These are phyloP conservation scores for Marchantia paleacea DNA, from an alignment of 225 moss, liverwort and hornwort genomes.

Conservation along the genomic window DNA sequence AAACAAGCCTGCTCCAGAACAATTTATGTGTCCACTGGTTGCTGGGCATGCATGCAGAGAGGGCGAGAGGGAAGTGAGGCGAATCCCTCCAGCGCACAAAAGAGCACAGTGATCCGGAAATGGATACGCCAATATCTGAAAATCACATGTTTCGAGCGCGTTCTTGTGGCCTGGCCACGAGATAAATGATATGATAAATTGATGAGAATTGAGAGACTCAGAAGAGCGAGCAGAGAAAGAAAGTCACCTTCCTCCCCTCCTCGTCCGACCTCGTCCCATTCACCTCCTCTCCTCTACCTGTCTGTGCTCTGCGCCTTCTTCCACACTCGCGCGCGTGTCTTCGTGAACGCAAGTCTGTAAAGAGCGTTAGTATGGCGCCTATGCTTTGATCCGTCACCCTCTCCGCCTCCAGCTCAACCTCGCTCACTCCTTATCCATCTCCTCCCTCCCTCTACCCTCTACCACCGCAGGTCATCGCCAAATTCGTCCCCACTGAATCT, in stretches of 20 bases:
- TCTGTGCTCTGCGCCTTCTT: constrained; percentile 12
- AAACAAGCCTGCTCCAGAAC: constrained; percentile 1
- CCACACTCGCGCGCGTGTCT: constrained; percentile 23
- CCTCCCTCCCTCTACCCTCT: too few relatives aligned
- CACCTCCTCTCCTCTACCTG: background rate
- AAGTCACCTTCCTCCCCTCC: background rate
- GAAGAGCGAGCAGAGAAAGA: background rate
- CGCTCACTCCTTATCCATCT: background rate
- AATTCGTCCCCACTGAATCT: too few relatives aligned
- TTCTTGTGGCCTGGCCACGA: constrained; percentile 13
- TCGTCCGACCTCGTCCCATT: background rate
- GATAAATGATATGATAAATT: background rate
- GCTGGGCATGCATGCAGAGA: background rate
- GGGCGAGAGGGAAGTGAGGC: background rate
- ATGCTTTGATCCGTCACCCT: constrained; percentile 4
- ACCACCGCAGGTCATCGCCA: too few relatives aligned
- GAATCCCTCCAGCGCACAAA: background rate
- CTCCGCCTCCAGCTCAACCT: constrained; percentile 14
- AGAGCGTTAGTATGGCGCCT: background rate
- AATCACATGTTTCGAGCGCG: constrained; percentile 10
- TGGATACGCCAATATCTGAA: background rate
- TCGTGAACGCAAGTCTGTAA: background rate
- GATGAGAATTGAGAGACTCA: constrained; percentile 12
- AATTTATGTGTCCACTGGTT: constrained; percentile 10
- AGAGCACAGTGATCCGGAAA: constrained; percentile 1